Evolutionary conservation across 768 basidiomycete species (phyloP), one percentile per base, ranked within the genome.

Genomic region (Boletus tylopilopsis): DNA sequence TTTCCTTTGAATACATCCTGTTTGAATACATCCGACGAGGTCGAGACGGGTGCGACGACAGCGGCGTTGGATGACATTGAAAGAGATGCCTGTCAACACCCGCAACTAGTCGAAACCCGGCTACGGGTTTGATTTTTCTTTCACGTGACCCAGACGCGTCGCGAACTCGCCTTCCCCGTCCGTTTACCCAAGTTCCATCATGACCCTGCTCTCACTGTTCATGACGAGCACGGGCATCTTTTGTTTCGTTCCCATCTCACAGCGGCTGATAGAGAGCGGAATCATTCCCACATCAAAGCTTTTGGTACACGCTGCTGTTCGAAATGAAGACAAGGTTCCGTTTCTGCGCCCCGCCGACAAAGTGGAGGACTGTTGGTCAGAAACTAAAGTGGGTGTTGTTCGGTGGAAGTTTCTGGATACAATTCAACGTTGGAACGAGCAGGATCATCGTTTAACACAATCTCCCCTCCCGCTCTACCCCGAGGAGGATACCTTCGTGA

Each of bases 1-100:
- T 94, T 96, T 52, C 88, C 92, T 54, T 84, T 81, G 81, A 95
- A 95, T 25, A 97, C 76, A 55, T 89, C 85, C 2, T 71, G 62
- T 57, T 81, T 84, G 77, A 95, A 97, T 47, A 88, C 72, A 35
- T 77, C 60, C 0, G 74, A 77, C 1, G 87, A 88, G 51, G 73
- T 70, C 24, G 71, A 70, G 18, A 76, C 62, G 1, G 84, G 77
- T 22, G 73, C 68, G 23, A 76, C 66, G 44, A 77, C 68, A 21
- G 65, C 80, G 79, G 63, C 2, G 27, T 36, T 32, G 16, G 24
- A 27, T 3, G 27, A 27, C 11, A 1, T 11, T 27, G 27, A 11
- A 2, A 8, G 27, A 9, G 27, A 8, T 3, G 9, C 9, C 27
- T 11, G 4, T 8, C 27, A 27, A 8, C n/a, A 3, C 11, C 29